Evolutionary conservation across 2,329 filamentous ascomycete genomes (phyloP), one percentile per base, ranked within the genome.

Genomic region (Lachnellula occidentalis): DNA sequence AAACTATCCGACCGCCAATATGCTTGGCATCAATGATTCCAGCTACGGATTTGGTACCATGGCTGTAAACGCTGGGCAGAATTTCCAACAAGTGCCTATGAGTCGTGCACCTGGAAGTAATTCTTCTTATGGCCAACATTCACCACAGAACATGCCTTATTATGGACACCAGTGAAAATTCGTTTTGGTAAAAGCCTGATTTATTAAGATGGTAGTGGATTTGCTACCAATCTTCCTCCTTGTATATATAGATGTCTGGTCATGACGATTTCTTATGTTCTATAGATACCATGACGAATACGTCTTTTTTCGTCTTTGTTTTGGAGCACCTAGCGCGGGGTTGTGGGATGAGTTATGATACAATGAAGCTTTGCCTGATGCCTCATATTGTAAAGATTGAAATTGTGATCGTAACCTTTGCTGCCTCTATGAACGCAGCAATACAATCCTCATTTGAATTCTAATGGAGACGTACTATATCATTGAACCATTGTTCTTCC

Each of bases 251-350:
- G 47, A 50, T 50, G 42, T 48, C 15, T 41, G 19, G 39, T 55
- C 50, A 47, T 51, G 22, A 43, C 31, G 45, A 45, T 57, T 59
- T 48, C 45, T 45, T 52, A 42, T 57, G 34, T 58, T 51, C 42
- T 43, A 58, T 61, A 63, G 62, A 66, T 66, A 66, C 63, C 64
- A 66, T 49, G 57, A 58, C 36, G 43, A 21, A 48, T 51, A 56
- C 51, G 48, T 60, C 34, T 48, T 47, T 48, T 45, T 31, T 51
- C 45, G 45, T 41, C 49, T 45, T 31, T 27, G 27, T 11, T 31
- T 31, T 31, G 27, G 27, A 24, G 47, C 53, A 34, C 45, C 37
- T 48, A 47, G 17, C 43, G 43, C 47, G 41, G 39, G 48, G 43
- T 46, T 37, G 50, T 2, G 31, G 45, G 45, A 36, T 37, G 34